Conservation (phyloP, 768 basidiomycete genomes). For the Hypholoma fasciculare region DNA sequence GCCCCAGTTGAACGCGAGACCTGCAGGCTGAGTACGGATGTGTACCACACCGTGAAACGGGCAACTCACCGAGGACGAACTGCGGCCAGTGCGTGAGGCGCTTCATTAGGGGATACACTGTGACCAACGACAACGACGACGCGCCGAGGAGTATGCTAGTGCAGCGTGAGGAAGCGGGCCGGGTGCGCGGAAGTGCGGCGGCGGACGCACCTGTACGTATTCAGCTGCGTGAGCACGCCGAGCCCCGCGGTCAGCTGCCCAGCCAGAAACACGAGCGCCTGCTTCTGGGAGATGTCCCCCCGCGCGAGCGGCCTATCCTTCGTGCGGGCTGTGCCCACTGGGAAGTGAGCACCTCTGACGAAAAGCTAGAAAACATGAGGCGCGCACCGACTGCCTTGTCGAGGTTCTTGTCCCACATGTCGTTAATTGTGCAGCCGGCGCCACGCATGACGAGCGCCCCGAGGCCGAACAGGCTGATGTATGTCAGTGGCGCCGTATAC, state of each 20-base stretch:
- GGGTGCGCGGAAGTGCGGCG: neutral
- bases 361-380: neutral
- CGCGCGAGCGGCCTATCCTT: conserved; percentile 84
- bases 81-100: conserved; percentile 97
- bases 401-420: conserved; percentile 95
- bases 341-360: neutral
- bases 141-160: conserved; percentile 88
- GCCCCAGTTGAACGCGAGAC: conserved; percentile 97
- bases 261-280: conserved; percentile 82
- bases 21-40: conserved; percentile 35
- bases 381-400: conserved; percentile 87
- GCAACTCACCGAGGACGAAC: conserved; percentile 77
- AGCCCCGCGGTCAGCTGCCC: conserved; percentile 81
- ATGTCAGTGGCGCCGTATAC: conserved; percentile 66
- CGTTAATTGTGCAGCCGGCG: conserved; percentile 98
- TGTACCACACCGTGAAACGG: neutral
- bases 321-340: conserved; percentile 64
- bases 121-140: conserved; percentile 84
- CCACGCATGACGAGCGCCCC: conserved; percentile 97
- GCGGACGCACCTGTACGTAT: conserved; percentile 81
- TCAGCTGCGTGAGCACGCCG: conserved; percentile 85
- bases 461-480: conserved; percentile 80
- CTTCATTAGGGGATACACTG: conserved; percentile 96
- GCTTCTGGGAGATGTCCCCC: conserved; percentile 73
- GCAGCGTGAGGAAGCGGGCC: neutral